A percentile compares a stretch with the other conserved stretches of the same genome.
These are phyloP conservation scores for Parietaria judaica DNA, from an alignment of 306 rosid genomes.

Conservation along the genomic window DNA sequence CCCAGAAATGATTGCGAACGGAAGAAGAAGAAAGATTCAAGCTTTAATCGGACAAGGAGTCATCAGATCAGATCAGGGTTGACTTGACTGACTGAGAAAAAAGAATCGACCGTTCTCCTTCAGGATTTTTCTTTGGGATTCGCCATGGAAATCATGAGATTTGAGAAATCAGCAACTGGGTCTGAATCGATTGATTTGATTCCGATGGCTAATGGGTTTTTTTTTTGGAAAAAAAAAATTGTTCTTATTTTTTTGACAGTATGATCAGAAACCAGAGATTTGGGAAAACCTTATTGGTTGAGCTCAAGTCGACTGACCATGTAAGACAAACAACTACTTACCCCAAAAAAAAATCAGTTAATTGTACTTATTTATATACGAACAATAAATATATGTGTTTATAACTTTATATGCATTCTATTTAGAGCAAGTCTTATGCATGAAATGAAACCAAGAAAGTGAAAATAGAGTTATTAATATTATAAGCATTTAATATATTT, in stretches of 20 bases:
- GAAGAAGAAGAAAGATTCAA: slow-evolving; percentile 5
- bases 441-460: too few relatives aligned
- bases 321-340: background rate
- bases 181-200: slow-evolving; percentile 6
- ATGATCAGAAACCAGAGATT: background rate
- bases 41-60: slow-evolving; percentile 16
- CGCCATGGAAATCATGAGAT: background rate
- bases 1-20: background rate
- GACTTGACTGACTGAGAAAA: slow-evolving; percentile 16
- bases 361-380: background rate
- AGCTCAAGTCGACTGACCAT: slow-evolving; percentile 11
- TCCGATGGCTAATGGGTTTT: background rate
- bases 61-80: background rate
- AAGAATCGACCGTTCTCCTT: slow-evolving; percentile 9
- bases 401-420: too few relatives aligned
- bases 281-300: slow-evolving; percentile 1
- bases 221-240: background rate
- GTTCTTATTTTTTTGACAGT: background rate
- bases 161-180: slow-evolving; percentile 7
- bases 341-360: background rate
- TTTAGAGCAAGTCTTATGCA: too few relatives aligned
- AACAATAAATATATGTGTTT: background rate
- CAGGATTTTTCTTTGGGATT: background rate
- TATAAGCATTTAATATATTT: background rate
- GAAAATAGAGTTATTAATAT: background rate